Evolutionary conservation across 2,329 filamentous ascomycete genomes (phyloP), one percentile per base, ranked within the genome.

Genomic region (Hymenoscyphus albidus): DNA sequence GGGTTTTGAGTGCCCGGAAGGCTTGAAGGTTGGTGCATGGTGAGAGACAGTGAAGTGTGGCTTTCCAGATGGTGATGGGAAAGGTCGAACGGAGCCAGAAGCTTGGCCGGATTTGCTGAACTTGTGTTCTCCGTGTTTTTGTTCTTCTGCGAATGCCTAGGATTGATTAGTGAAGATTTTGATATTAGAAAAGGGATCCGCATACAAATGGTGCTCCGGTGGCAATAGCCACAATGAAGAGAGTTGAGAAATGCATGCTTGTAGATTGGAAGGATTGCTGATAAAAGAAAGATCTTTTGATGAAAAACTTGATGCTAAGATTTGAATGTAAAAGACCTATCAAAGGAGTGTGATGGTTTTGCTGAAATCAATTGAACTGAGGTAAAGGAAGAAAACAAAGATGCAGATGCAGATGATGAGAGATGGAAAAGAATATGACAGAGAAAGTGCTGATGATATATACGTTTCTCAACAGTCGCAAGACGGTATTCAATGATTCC

Each of bases 301-400:
- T n/a, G 31, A 59, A 48, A 22, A 32, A 32, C 38, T 59, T 22
- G 58, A 59, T 48, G 27, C 10, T 12, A 18, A 40, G 40, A 13
- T 13, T n/a, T 22, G 27, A 35, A 59, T 48, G 58, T 48, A 27
- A 48, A 59, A 59, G n/a, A 22, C 22, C 38, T 59, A 42, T 59
- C 38, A 59, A 59, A 59, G 40, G 58, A 59, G 58, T 59, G 38
- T 59, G 58, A 27, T 31, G 18, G 58, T 59, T 39, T 40, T 31
- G 18, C 27, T 42, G 18, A 27, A 32, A 59, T 44, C 22, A 22
- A 18, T 22, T 18, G 39, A 42, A 44, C n/a, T 42, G 58, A 59
- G 39, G 35, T 27, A 42, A 59, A 40, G 44, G 39, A 48, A 16
- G 27, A 59, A 13, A 18, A 22, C 13, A 39, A 59, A 59, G 58